phyloP scores from a whole-genome alignment of 176 grass and related monocot genomes.

The Triticum monococcum region DNA sequence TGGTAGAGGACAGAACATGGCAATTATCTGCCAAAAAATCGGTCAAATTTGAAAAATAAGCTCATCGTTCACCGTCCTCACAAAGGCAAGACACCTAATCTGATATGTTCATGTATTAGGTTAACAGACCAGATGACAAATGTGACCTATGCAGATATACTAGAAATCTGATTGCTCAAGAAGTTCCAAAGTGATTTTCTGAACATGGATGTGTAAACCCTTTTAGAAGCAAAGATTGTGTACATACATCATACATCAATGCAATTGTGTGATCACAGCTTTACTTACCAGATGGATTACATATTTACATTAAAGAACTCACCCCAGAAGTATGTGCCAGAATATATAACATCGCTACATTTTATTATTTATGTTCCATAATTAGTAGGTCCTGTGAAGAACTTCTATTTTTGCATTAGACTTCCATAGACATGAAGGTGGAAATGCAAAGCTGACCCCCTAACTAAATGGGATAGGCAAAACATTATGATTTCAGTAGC shows the following conservation, averaged over 20 bases:
- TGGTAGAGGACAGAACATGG: too few species aligned
- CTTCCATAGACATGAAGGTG: neutral
- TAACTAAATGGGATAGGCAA: neutral
- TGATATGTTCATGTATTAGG: neutral
- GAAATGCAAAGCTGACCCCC: neutral
- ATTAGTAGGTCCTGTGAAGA: neutral
- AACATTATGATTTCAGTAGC: conserved; percentile 1
- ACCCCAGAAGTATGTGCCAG: neutral
- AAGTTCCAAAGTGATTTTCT: too few species aligned
- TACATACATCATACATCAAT: neutral
- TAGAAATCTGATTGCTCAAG: conserved; percentile 4
- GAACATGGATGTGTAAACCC: neutral
- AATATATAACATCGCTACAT: too few species aligned
- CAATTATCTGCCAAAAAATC: too few species aligned
- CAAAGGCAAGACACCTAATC: neutral
- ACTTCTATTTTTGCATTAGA: neutral
- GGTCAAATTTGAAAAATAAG: too few species aligned
- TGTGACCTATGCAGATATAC: neutral
- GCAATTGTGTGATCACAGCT: neutral
- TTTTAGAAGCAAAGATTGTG: conserved; percentile 1
- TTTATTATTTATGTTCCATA: neutral
- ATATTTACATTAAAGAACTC: neutral
- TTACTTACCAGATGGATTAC: conserved; percentile 6
- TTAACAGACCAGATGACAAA: neutral
- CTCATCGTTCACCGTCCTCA: neutral